A percentile compares a stretch with the other conserved stretches of the same genome.
These are phyloP conservation scores for Amesomyces nigricolor DNA, from an alignment of 2,329 filamentous ascomycete species.

Conservation along the genomic window DNA sequence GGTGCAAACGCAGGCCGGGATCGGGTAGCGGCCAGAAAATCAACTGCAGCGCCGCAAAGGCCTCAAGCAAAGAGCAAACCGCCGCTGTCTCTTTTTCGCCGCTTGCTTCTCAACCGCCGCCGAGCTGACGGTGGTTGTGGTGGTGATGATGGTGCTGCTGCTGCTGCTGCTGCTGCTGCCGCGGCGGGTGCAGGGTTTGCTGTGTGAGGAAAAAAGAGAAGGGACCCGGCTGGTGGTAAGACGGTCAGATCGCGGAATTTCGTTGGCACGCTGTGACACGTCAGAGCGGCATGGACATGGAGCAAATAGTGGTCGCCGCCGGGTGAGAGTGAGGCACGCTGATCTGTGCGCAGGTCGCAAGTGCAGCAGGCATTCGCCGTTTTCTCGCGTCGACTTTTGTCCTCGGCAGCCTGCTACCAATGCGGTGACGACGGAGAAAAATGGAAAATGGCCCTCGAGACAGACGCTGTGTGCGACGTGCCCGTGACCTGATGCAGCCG, in stretches of 20 bases:
- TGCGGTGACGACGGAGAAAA: not conserved
- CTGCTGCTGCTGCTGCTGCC: not conserved
- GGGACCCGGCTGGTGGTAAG: not conserved
- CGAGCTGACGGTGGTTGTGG: not conserved
- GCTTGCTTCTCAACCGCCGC: not conserved
- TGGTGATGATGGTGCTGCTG: not conserved
- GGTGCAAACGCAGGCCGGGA: not conserved
- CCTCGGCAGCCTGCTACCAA: conserved; percentile 16
- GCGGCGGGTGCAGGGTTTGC: not conserved
- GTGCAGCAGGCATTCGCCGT: conserved; percentile 9
- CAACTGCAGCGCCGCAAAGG: conserved; percentile 4
- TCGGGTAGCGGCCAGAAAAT: conserved; percentile 8
- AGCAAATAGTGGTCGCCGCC: conserved; percentile 5
- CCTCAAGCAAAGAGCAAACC: conserved; percentile 4
- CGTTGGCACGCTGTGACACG: conserved; percentile 25
- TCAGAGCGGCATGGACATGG: conserved; percentile 26
- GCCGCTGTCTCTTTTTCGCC: conserved; percentile 1
- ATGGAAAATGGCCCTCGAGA: not conserved
- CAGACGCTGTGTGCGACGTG: conserved; percentile 7
- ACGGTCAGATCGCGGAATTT: not conserved
- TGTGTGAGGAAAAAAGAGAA: not conserved
- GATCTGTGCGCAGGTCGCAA: conserved; percentile 21
- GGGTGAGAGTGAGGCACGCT: conserved; percentile 14
- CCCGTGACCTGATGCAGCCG: conserved; percentile 2
- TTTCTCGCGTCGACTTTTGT: not conserved